Base-by-base conservation (phyloP, 192 early-diverging fungal species). In the Dissophora globulifera region DNA sequence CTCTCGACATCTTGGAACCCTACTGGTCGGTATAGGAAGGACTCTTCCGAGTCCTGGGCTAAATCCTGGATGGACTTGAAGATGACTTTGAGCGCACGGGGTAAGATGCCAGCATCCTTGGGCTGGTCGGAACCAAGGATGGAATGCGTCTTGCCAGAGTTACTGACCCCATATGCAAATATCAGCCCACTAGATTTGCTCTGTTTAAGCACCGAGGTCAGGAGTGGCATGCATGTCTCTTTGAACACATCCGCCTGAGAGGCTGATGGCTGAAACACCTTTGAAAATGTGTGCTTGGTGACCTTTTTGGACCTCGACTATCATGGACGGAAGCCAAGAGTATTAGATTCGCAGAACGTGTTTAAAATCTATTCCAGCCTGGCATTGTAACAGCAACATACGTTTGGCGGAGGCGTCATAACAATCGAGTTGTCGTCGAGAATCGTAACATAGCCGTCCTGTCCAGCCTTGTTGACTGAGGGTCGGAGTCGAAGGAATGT, bases 81-180 rank as follows among this genome's bases (percentile, higher is more conserved):
- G 1, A 92, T 63, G 0, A 85, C 82, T 65, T 84, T 82, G 20
- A 92, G 45, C 5, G 87, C 76, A 11, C 87, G 79, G 15, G 89
- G 86, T 7, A 92, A 51, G 43, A 92, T 50, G 4, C 91, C 89
- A 7, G 84, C 76, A 11, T 78, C 67, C 3, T 48, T 54, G 4
- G 32, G 16, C 15, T 49, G 42, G 19, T 60, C 33, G 7, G 62
- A 83, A 1, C 89, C 89, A 63, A 88, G 84, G 57, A 90, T 85
- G 1, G 89, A 86, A 49, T 88, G 85, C 2, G 91, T 90, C 58
- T 92, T 92, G 40, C 91, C 92, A 22, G 87, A 89, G 53, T 91
- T 89, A 12, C 87, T 90, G 27, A 85, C 83, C 3, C 92, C 91
- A 50, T 92, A 92, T 3, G 90, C 81, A 69, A 93, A 91, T 42